Percentiles rank a stretch among this genome's conserved stretches.
phyloP scores from a whole-genome alignment of 2,329 filamentous ascomycete species.

The Exutisphaerella laricina region DNA sequence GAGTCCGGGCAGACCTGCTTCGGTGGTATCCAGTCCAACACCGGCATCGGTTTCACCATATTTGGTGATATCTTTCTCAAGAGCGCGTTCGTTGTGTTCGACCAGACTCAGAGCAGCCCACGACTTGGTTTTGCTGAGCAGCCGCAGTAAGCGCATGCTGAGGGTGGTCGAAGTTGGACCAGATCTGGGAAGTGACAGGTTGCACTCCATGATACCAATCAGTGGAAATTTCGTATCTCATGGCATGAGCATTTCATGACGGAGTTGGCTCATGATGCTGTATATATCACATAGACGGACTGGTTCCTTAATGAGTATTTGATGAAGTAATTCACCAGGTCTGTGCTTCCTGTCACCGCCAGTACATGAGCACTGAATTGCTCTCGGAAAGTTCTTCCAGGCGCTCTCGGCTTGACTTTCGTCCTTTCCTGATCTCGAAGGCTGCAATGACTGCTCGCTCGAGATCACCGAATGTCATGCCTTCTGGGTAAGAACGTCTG shows the following conservation, averaged over 20 bases:
- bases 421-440: constrained; percentile 18
- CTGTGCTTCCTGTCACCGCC: constrained; percentile 10
- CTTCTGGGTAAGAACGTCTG: constrained; percentile 17
- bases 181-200: neutral
- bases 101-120: constrained; percentile 41
- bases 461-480: constrained; percentile 22
- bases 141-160: constrained; percentile 5
- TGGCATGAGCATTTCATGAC: constrained; percentile 1
- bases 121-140: constrained; percentile 43
- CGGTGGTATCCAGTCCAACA: constrained; percentile 65
- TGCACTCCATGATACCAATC: neutral
- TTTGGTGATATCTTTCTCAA: constrained; percentile 71
- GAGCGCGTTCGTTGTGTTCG: constrained; percentile 68
- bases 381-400: constrained; percentile 16
- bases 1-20: constrained; percentile 53
- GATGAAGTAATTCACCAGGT: neutral
- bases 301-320: neutral
- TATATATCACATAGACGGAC: constrained; percentile 3
- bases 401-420: constrained; percentile 12
- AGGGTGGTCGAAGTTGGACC: neutral
- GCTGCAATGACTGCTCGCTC: constrained; percentile 18
- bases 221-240: neutral
- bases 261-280: neutral
- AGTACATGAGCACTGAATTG: constrained; percentile 22
- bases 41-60: constrained; percentile 58